Conservation (phyloP, 2,329 filamentous ascomycete species). For the Trichoderma sp. region DNA sequence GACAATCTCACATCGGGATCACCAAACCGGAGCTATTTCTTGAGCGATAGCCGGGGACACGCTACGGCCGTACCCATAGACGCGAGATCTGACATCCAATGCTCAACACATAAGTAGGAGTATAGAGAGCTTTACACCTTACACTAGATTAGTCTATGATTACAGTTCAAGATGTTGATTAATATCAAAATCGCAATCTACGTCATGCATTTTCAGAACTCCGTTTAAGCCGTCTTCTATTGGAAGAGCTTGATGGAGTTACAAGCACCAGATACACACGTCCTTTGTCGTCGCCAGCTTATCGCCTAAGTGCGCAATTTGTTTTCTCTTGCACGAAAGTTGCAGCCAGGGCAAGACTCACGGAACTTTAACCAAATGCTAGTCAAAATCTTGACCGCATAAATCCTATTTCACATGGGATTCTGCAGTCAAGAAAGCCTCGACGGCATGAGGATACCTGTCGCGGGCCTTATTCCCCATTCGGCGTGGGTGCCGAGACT, state of each 20-base stretch:
- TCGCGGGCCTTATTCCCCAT: slow-evolving; percentile 8
- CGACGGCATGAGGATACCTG: not conserved
- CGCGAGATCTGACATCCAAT: not conserved
- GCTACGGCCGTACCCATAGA: not conserved
- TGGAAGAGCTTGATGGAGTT: not conserved
- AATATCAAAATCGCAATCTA: not conserved
- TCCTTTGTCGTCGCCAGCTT: not conserved
- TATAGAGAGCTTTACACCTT: not conserved
- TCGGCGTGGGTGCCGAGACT: slow-evolving; percentile 4
- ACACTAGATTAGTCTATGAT: not conserved
- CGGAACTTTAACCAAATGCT: not conserved
- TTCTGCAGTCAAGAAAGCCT: not conserved
- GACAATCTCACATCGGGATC: not conserved
- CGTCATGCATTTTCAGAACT: not conserved
- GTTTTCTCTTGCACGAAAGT: not conserved
- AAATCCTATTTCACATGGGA: not conserved
- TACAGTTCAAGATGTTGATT: not conserved
- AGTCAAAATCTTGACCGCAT: not conserved
- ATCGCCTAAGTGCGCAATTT: not conserved
- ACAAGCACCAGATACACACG: not conserved
- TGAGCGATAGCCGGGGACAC: not conserved
- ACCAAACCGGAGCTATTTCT: not conserved
- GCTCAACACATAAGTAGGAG: not conserved
- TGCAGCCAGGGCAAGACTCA: not conserved
- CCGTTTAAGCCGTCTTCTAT: not conserved